phyloP scores from a whole-genome alignment of 2,329 filamentous ascomycete species.

The Hypoxylon sp. region DNA sequence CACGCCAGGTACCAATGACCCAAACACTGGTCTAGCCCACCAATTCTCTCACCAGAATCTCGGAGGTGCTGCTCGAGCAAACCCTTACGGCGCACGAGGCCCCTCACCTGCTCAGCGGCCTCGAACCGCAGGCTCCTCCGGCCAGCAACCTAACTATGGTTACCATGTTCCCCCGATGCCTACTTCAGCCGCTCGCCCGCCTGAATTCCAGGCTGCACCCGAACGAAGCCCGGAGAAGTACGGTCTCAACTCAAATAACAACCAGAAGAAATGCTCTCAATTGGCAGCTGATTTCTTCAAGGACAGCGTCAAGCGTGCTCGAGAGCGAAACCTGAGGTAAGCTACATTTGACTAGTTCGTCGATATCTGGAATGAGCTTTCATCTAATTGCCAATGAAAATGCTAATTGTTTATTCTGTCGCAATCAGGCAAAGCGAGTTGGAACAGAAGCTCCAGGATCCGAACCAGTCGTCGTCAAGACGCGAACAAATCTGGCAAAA shows the following conservation, averaged over 20 bases:
- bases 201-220: constrained; percentile 81
- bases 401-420: constrained; percentile 37
- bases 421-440: constrained; percentile 84
- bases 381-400: background rate
- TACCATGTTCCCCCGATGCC: constrained; percentile 79
- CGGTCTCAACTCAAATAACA: constrained; percentile 72
- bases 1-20: constrained; percentile 77
- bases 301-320: constrained; percentile 95
- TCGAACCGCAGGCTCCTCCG: constrained; percentile 80
- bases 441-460: constrained; percentile 84
- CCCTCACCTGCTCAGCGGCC: constrained; percentile 80
- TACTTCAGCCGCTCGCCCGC: constrained; percentile 65
- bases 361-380: background rate
- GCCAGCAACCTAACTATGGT: constrained; percentile 69
- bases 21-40: constrained; percentile 90
- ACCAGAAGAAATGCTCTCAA: constrained; percentile 76
- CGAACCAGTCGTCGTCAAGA: constrained; percentile 77
- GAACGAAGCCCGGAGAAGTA: constrained; percentile 89
- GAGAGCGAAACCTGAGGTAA: constrained; percentile 94
- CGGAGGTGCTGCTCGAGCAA: constrained; percentile 75
- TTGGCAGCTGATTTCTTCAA: constrained; percentile 94
- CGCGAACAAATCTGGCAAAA: constrained; percentile 88
- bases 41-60: constrained; percentile 98
- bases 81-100: constrained; percentile 75
- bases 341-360: constrained; percentile 44